Evolutionary conservation across 2,329 filamentous ascomycete species (phyloP).

Genomic region (Ascomycota sp.): DNA sequence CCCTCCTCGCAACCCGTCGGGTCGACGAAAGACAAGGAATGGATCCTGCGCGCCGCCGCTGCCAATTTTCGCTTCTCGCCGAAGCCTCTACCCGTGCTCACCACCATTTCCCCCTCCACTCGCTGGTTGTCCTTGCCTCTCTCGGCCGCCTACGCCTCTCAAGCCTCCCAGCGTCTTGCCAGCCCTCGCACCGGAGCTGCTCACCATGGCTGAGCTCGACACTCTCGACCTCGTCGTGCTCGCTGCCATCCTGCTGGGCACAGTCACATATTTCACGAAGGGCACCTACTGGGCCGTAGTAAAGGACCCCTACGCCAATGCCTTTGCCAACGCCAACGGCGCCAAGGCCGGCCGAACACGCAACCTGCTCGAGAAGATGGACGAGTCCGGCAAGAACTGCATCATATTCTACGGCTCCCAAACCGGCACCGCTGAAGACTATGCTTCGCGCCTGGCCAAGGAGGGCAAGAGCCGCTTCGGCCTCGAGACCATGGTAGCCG

Average conservation of each 20-base stretch:
- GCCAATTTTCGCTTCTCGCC: too few relatives aligned
- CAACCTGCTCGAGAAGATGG: conserved; percentile 89
- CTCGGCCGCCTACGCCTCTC: too few relatives aligned
- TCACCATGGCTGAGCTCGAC: conserved; percentile 81
- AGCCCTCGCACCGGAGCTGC: too few relatives aligned
- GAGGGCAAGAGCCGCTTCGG: conserved; percentile 93
- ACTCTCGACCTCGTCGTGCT: conserved; percentile 90
- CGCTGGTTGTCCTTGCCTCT: too few relatives aligned
- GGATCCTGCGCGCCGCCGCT: too few relatives aligned
- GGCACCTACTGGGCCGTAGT: conserved; percentile 78
- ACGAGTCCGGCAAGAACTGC: conserved; percentile 89
- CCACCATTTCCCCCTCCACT: too few relatives aligned
- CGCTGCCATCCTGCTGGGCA: conserved; percentile 63
- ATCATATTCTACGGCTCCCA: conserved; percentile 97
- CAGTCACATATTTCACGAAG: conserved; percentile 92
- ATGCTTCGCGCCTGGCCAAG: conserved; percentile 87
- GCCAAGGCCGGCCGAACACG: conserved; percentile 67
- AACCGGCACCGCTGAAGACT: conserved; percentile 95
- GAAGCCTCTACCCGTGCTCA: too few relatives aligned
- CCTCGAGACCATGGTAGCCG: conserved; percentile 93
- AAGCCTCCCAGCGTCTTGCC: too few relatives aligned
- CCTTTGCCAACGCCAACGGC: conserved; percentile 47
- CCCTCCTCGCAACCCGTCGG: too few relatives aligned
- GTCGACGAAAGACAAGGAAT: too few relatives aligned
- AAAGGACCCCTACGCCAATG: conserved; percentile 73